These are phyloP conservation scores for Rhododendron simsii DNA, from an alignment of 148 eudicot species.

Conservation along the genomic window DNA sequence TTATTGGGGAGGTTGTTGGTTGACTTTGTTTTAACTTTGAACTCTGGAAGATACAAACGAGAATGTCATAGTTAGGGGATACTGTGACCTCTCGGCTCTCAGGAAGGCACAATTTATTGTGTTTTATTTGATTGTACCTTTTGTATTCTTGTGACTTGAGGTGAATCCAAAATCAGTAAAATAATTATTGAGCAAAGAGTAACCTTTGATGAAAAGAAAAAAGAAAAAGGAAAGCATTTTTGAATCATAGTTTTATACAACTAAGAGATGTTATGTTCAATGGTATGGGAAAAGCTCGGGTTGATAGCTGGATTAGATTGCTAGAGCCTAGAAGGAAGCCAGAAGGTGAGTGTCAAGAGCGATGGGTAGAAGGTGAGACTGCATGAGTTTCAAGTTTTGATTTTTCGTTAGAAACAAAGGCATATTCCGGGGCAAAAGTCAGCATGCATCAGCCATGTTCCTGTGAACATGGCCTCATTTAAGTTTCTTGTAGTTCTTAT, in stretches of 20 bases:
- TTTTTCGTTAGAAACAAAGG: not conserved
- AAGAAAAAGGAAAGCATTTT: not conserved
- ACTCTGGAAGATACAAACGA: not conserved
- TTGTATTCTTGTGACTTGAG: not conserved
- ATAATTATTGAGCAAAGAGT: not conserved
- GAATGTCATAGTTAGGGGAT: not conserved
- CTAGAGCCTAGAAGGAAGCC: not conserved
- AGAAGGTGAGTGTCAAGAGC: not conserved
- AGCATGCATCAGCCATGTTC: not conserved
- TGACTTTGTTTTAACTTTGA: not conserved
- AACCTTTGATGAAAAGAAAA: not conserved
- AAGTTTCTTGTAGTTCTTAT: not conserved
- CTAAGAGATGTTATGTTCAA: not conserved
- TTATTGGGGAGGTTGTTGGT: not conserved
- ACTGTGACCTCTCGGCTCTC: not conserved
- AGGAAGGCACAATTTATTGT: not conserved
- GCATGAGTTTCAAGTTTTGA: not conserved
- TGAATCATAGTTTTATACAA: not conserved
- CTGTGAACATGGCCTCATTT: not conserved
- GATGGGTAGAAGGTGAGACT: not conserved
- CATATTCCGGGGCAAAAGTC: not conserved
- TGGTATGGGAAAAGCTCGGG: not conserved
- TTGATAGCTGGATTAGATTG: not conserved
- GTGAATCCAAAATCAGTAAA: not conserved
- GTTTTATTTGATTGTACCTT: not conserved